A percentile compares a stretch with the other conserved stretches of the same genome.
phyloP scores from a whole-genome alignment of 2,329 filamentous ascomycete species.

The Cercospora sojina region DNA sequence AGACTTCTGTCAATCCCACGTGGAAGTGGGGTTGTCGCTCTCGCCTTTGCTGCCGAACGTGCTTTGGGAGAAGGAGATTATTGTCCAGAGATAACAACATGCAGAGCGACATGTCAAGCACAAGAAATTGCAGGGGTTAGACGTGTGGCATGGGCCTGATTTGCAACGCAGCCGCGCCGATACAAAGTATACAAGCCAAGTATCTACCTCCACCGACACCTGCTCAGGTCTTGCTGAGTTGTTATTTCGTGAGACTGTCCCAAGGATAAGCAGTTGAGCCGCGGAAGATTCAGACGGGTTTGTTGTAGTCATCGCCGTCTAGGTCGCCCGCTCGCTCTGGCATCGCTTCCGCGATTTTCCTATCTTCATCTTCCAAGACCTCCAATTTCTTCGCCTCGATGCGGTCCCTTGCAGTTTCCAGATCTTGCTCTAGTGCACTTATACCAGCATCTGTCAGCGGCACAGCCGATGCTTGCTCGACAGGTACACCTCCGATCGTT shows the following conservation, averaged over 20 bases:
- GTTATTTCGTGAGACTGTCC: neutral
- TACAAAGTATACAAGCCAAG: neutral
- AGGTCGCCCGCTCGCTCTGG: conserved; percentile 48
- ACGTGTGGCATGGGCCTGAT: neutral
- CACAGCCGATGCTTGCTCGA: conserved; percentile 12
- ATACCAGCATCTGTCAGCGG: conserved; percentile 28
- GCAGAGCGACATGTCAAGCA: neutral
- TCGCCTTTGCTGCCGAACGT: neutral
- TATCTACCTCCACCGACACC: neutral
- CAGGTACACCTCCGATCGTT: conserved; percentile 10
- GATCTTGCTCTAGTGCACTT: conserved; percentile 39
- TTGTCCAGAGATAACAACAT: neutral
- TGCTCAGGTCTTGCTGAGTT: neutral
- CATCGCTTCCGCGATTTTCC: conserved; percentile 45
- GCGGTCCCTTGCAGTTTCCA: conserved; percentile 42
- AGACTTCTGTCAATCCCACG: neutral
- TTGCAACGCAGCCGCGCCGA: neutral
- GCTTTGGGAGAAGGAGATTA: neutral
- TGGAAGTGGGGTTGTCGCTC: neutral
- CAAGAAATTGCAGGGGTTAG: neutral
- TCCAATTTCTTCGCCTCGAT: conserved; percentile 44
- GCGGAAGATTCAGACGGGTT: conserved; percentile 43
- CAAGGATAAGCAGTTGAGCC: neutral
- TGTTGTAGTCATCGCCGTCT: conserved; percentile 50
- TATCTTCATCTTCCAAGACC: conserved; percentile 38